A percentile compares a stretch with the other conserved stretches of the same genome.
These are phyloP conservation scores for Neofusicoccum parvum DNA, from an alignment of 2,329 filamentous ascomycete genomes.

Conservation along the genomic window DNA sequence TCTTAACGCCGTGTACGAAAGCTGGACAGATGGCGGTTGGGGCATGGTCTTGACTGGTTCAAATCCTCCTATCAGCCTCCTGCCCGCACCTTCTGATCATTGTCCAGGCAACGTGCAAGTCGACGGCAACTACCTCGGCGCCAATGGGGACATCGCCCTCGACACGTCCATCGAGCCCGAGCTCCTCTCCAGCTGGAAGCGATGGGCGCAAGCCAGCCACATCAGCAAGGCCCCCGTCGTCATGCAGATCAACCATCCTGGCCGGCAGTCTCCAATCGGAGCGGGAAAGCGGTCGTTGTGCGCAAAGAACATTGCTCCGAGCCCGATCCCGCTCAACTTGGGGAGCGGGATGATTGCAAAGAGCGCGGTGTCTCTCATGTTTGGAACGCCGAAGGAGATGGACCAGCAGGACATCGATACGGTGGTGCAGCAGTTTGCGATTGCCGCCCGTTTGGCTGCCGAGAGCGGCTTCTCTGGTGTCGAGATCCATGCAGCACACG, in stretches of 20 bases:
- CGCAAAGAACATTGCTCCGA: constrained; percentile 48
- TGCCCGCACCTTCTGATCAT: no score
- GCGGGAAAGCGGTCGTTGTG: constrained; percentile 42
- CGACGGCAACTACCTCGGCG: not conserved
- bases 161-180: not conserved
- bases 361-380: constrained; percentile 26
- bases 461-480: constrained; percentile 57
- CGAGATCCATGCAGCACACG: constrained; percentile 53
- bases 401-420: constrained; percentile 55
- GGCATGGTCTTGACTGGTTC: constrained; percentile 54
- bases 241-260: constrained; percentile 53
- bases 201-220: constrained; percentile 36
- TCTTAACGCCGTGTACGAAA: constrained; percentile 12
- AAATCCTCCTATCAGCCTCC: constrained; percentile 37
- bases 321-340: constrained; percentile 47
- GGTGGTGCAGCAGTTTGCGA: constrained; percentile 56
- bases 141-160: not conserved
- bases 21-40: constrained; percentile 54
- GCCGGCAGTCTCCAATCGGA: constrained; percentile 47
- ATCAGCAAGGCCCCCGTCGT: constrained; percentile 42
- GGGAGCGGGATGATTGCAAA: constrained; percentile 29
- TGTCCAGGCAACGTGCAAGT: not conserved
- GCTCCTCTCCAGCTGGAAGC: not conserved
- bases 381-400: constrained; percentile 62
- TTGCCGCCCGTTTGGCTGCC: constrained; percentile 53